A percentile compares a stretch with the other conserved stretches of the same genome.
Evolutionary conservation across 1,139 yeast species (phyloP).

Genomic region (Meyerozyma carpophila): DNA sequence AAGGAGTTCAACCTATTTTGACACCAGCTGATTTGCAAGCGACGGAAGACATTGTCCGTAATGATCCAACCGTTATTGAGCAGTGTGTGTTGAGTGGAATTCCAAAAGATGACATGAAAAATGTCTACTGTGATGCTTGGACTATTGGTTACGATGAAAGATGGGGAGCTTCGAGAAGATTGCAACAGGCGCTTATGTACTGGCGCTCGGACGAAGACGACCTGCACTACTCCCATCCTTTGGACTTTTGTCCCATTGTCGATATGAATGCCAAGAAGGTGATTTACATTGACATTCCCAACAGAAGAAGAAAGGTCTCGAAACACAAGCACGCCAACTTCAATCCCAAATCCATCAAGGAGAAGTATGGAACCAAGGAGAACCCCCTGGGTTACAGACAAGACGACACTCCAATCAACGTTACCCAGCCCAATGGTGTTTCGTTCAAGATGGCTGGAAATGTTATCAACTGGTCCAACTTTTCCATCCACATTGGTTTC

Average conservation of each 20-base stretch:
- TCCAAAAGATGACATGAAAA: conserved; percentile 60
- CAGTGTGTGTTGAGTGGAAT: conserved; percentile 70
- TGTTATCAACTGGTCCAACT: conserved; percentile 72
- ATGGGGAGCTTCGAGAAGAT: conserved; percentile 71
- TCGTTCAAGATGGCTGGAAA: conserved; percentile 68
- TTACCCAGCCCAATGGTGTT: conserved; percentile 79
- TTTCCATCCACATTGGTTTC: conserved; percentile 72
- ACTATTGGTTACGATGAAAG: conserved; percentile 81
- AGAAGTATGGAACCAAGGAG: conserved; percentile 49
- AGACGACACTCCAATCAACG: conserved; percentile 54
- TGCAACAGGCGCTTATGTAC: conserved; percentile 78
- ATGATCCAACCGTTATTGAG: conserved; percentile 63
- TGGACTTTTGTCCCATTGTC: conserved; percentile 78
- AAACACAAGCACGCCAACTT: conserved; percentile 63
- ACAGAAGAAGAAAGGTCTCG: conserved; percentile 67
- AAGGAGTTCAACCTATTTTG: conserved; percentile 68
- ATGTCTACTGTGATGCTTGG: conserved; percentile 81
- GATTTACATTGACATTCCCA: conserved; percentile 68
- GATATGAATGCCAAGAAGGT: conserved; percentile 69
- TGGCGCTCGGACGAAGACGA: conserved; percentile 76
- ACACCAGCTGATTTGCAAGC: conserved; percentile 61
- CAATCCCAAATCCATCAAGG: conserved; percentile 59
- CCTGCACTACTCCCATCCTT: conserved; percentile 78
- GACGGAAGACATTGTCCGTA: conserved; percentile 62
- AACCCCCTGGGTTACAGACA: conserved; percentile 53